Conservation (phyloP, 345 rosid species). For the Rhizophora mangle region DNA sequence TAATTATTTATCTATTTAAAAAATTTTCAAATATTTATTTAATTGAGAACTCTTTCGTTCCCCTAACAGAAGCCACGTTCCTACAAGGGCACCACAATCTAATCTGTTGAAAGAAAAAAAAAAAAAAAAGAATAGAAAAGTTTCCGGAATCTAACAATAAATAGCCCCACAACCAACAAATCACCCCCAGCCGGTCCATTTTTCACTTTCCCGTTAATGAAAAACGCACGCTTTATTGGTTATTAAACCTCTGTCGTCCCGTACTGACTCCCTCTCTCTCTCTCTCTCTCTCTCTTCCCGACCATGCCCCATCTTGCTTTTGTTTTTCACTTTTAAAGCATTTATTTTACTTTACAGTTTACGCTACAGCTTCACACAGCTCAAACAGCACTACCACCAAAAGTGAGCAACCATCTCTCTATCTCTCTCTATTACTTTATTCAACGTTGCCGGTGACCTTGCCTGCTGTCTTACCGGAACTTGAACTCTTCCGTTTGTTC, state of each 20-base stretch:
- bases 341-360: too few species aligned
- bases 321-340: too few species aligned
- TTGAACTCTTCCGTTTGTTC: background rate
- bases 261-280: background rate
- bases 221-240: constrained; percentile 13
- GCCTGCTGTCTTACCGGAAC: constrained; percentile 3
- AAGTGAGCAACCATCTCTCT: background rate
- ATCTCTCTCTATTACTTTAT: too few species aligned
- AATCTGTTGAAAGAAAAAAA: background rate
- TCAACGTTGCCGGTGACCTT: too few species aligned
- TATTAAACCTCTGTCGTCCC: background rate
- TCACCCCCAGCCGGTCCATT: background rate
- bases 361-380: background rate
- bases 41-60: too few species aligned
- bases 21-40: too few species aligned
- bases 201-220: constrained; percentile 19
- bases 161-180: background rate
- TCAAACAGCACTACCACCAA: background rate
- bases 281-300: background rate
- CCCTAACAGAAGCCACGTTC: background rate
- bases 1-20: too few species aligned
- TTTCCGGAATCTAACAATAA: too few species aligned
- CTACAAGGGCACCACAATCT: background rate
- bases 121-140: too few species aligned
- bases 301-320: too few species aligned